Percentiles rank a stretch among this genome's conserved stretches.
Evolutionary conservation across 1,284 basidiomycete genomes (phyloP).

Genomic region (Cutaneotrichosporon sp.): DNA sequence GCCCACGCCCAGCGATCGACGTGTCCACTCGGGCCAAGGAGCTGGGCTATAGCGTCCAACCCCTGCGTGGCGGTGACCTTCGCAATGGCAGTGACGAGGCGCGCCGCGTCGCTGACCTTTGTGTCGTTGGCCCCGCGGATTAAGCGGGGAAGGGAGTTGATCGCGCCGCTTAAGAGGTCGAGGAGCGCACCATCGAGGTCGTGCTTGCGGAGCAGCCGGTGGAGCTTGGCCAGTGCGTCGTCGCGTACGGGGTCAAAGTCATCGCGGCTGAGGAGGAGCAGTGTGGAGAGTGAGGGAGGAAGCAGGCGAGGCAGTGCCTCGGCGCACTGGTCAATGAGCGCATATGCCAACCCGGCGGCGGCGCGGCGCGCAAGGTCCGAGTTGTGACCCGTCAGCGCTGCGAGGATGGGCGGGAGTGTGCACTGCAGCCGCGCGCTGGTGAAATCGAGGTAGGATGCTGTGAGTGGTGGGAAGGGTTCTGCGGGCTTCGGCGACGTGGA

Average conservation of each 20-base stretch:
- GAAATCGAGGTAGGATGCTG: constrained; percentile 51
- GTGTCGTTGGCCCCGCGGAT: constrained; percentile 68
- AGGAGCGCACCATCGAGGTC: constrained; percentile 57
- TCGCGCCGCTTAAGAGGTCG: constrained; percentile 59
- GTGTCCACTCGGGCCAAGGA: constrained; percentile 77
- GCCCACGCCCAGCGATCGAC: constrained; percentile 88
- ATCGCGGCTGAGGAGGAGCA: constrained; percentile 50
- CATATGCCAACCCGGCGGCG: constrained; percentile 57
- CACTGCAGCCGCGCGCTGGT: constrained; percentile 49
- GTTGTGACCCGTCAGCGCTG: constrained; percentile 39
- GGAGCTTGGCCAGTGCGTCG: constrained; percentile 59
- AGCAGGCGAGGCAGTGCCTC: constrained; percentile 68
- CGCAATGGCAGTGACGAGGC: constrained; percentile 71
- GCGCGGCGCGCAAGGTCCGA: constrained; percentile 48
- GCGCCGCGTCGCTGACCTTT: constrained; percentile 67
- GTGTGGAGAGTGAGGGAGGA: constrained; percentile 62
- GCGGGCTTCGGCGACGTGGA: not conserved
- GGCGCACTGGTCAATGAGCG: constrained; percentile 63
- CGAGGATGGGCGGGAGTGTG: constrained; percentile 47
- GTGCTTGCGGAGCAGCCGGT: constrained; percentile 57
- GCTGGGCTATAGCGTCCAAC: constrained; percentile 59
- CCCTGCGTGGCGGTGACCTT: constrained; percentile 53
- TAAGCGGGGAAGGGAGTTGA: constrained; percentile 73
- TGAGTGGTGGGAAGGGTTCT: constrained; percentile 47
- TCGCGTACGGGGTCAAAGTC: constrained; percentile 67